Evolutionary conservation across 2,329 filamentous ascomycete species (phyloP), one percentile per base, ranked within the genome.

Genomic region (Penicillium occitanis): DNA sequence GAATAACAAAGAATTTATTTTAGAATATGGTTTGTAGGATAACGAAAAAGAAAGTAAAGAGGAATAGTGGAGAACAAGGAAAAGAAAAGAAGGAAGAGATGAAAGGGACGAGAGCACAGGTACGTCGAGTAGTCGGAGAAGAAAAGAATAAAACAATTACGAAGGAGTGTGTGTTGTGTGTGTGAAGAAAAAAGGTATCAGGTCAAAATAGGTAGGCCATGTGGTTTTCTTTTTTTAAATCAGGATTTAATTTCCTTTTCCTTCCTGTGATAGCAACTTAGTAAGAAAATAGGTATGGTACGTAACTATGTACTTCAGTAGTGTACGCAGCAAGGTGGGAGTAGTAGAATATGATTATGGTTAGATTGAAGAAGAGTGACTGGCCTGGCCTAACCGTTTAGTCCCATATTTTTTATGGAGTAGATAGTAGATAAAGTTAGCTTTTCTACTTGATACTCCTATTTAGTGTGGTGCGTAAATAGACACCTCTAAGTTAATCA

Each of bases 171-270:
- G 33, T 17, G 61, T 33, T 22, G 6, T 44, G 60, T 46, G 57
- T 30, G 33, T 60, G 57, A 60, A 33, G 19, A 46, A 17, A 33
- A 37, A 59, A 44, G 46, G 22, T 30, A 28, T 19, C 19, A 44
- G 37, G 57, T 30, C 37, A 63, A 64, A 64, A 64, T 58, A 58
- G 62, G 19, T 58, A 42, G 40, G 51, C 64, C 58, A 58, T 65
- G 58, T 65, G 64, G 64, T 61, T 61, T 61, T 57, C 50, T 61
- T 61, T 65, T 60, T 55, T 55, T 46, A 42, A 63, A 40, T 53
- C 35, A 30, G 46, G 33, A 19, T 60, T 53, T 42, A 33, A 30
- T 57, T 42, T 35, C n/a, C n/a, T 57, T 65, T 57, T 61, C 46
- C 40, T 53, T 60, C 50, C 33, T 33, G 53, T 19, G 53, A 57